phyloP scores from a whole-genome alignment of 2,329 filamentous ascomycete species.

The Exophiala mesophila region DNA sequence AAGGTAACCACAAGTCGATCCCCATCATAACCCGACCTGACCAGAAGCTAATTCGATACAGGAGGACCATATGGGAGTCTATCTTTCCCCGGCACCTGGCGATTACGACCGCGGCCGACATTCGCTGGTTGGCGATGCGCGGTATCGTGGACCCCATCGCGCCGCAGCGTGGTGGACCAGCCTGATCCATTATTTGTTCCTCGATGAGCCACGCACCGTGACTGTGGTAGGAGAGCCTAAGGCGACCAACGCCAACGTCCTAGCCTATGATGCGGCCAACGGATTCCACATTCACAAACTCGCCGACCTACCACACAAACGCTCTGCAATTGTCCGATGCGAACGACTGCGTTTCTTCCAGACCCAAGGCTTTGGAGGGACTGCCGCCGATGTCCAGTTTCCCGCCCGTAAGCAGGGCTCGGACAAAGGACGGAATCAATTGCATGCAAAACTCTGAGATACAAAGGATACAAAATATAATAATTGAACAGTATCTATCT shows the following conservation, averaged over 20 bases:
- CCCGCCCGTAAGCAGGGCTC: no score
- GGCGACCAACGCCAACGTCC: slow-evolving; percentile 62
- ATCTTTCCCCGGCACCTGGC: slow-evolving; percentile 46
- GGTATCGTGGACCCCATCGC: slow-evolving; percentile 51
- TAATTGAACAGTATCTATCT: no score
- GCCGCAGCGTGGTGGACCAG: slow-evolving; percentile 56
- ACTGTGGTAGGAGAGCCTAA: slow-evolving; percentile 62
- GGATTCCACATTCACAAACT: slow-evolving; percentile 69
- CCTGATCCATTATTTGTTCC: slow-evolving; percentile 56
- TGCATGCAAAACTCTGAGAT: no score
- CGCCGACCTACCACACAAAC: slow-evolving; percentile 67
- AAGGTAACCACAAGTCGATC: no score
- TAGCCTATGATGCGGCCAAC: slow-evolving; percentile 70
- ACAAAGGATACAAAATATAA: no score
- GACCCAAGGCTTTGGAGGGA: slow-evolving; percentile 31
- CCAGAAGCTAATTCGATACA: no score
- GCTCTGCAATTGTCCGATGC: slow-evolving; percentile 62
- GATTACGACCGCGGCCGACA: slow-evolving; percentile 58
- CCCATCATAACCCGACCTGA: no score
- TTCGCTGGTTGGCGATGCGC: slow-evolving; percentile 54
- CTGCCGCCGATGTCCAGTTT: not conserved
- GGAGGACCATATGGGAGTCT: slow-evolving; percentile 58
- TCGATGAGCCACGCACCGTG: slow-evolving; percentile 54
- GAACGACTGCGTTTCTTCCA: slow-evolving; percentile 67
- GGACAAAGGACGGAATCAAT: no score